Conservation (phyloP, 2,329 filamentous ascomycete genomes). For the Rutstroemia sp. region DNA sequence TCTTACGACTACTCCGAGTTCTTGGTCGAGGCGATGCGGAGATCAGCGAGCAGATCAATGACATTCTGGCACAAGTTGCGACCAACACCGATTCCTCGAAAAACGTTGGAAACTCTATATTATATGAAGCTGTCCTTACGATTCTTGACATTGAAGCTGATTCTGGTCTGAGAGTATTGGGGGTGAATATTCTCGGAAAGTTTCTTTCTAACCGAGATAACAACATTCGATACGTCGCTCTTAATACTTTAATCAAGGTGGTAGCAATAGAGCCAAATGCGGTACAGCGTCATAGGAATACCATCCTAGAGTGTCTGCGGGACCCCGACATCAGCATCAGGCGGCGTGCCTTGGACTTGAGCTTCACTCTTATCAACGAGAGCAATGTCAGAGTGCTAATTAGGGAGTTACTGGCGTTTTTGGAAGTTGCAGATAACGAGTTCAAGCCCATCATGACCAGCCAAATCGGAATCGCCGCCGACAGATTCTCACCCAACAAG, state of each 20-base stretch:
- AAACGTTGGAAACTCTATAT: constrained; percentile 95
- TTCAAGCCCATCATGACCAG: constrained; percentile 99
- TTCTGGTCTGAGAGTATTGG: constrained; percentile 84
- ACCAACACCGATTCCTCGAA: constrained; percentile 98
- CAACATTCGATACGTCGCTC: constrained; percentile 95
- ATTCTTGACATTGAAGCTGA: constrained; percentile 98
- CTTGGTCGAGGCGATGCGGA: constrained; percentile 78
- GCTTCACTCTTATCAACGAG: constrained; percentile 97
- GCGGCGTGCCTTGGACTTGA: constrained; percentile 88
- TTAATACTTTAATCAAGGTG: constrained; percentile 97
- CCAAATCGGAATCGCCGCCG: constrained; percentile 94
- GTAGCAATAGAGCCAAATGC: constrained; percentile 97
- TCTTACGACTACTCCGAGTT: constrained; percentile 77
- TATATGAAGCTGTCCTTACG: constrained; percentile 94
- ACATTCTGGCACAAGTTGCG: constrained; percentile 93
- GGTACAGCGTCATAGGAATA: constrained; percentile 94
- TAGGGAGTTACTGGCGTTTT: constrained; percentile 84
- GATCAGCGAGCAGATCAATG: constrained; percentile 95
- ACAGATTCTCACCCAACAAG: constrained; percentile 93
- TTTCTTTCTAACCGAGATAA: constrained; percentile 98
- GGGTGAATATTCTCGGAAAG: constrained; percentile 97
- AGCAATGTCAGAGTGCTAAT: constrained; percentile 91
- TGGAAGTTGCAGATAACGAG: constrained; percentile 95
- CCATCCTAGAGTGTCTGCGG: constrained; percentile 89
- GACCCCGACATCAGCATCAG: constrained; percentile 98